Conservation (phyloP, 805 yeast genomes). For the Blastobotrys terrestris region DNA sequence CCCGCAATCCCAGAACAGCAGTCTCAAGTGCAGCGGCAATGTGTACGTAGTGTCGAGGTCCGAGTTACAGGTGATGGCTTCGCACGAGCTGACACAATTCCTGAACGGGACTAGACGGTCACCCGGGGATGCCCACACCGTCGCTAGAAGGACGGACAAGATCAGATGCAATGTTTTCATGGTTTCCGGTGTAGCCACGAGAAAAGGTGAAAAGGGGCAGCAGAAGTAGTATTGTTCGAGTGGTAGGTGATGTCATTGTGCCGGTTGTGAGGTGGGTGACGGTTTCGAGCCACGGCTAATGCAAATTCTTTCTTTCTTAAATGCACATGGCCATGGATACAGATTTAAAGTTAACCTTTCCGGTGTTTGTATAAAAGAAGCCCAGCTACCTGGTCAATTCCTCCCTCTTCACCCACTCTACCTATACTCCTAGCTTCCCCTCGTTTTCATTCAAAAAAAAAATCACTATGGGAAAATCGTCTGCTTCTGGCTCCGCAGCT, state of each 20-base stretch:
- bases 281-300: neutral
- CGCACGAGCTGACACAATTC: neutral
- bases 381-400: neutral
- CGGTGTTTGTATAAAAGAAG: too few species aligned
- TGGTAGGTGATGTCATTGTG: neutral
- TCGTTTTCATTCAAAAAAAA: too few species aligned
- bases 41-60: constrained; percentile 1
- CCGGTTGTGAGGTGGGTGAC: neutral
- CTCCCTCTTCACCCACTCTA: neutral
- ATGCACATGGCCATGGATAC: neutral
- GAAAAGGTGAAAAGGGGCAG: too few species aligned
- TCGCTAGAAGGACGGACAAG: neutral
- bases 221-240: too few species aligned
- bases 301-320: neutral
- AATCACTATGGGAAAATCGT: neutral
- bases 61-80: neutral
- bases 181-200: too few species aligned
- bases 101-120: neutral
- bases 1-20: constrained; percentile 67
- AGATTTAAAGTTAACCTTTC: neutral
- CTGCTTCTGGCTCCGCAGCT: neutral
- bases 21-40: constrained; percentile 36
- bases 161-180: neutral
- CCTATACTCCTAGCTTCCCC: neutral
- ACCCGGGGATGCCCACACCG: neutral